A percentile compares a stretch with the other conserved stretches of the same genome.
phyloP scores from a whole-genome alignment of 495 filamentous ascomycete species.

The Penicillium atrosanguineum region DNA sequence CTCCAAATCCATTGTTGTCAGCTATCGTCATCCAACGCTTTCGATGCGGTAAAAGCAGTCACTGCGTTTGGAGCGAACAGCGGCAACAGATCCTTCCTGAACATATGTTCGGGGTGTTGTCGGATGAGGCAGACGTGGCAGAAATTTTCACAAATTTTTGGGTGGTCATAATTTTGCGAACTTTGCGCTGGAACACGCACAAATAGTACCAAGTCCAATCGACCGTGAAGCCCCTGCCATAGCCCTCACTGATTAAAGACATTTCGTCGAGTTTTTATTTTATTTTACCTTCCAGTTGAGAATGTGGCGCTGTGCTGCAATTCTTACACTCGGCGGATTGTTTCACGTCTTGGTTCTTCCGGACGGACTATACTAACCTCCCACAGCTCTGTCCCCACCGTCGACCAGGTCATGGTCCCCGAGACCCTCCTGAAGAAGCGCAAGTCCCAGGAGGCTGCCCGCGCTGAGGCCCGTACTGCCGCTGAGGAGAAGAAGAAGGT shows the following conservation, averaged over 20 bases:
- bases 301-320: constrained; percentile 87
- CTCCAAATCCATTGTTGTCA: constrained; percentile 76
- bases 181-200: constrained; percentile 33
- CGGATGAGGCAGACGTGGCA: constrained; percentile 54
- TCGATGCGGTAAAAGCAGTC: constrained; percentile 25
- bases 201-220: constrained; percentile 18
- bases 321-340: constrained; percentile 84
- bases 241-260: constrained; percentile 73
- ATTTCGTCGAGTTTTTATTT: constrained; percentile 67
- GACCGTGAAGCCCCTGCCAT: constrained; percentile 8
- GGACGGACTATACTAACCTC: constrained; percentile 72
- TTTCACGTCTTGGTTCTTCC: constrained; percentile 54
- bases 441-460: constrained; percentile 98
- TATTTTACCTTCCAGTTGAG: constrained; percentile 61
- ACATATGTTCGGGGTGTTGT: constrained; percentile 75
- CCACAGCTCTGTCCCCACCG: constrained; percentile 76
- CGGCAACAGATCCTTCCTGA: constrained; percentile 56
- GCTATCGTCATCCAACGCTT: constrained; percentile 35
- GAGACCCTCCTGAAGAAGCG: constrained; percentile 99
- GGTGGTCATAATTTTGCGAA: constrained; percentile 20
- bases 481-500: constrained; percentile 87
- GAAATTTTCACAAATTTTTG: constrained; percentile 4
- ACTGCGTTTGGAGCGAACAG: constrained; percentile 29
- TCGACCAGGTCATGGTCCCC: constrained; percentile 91
- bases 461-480: constrained; percentile 79